These are phyloP conservation scores for Pyrenophora tritici-repentis DNA, from an alignment of 2,329 filamentous ascomycete genomes.

Conservation along the genomic window DNA sequence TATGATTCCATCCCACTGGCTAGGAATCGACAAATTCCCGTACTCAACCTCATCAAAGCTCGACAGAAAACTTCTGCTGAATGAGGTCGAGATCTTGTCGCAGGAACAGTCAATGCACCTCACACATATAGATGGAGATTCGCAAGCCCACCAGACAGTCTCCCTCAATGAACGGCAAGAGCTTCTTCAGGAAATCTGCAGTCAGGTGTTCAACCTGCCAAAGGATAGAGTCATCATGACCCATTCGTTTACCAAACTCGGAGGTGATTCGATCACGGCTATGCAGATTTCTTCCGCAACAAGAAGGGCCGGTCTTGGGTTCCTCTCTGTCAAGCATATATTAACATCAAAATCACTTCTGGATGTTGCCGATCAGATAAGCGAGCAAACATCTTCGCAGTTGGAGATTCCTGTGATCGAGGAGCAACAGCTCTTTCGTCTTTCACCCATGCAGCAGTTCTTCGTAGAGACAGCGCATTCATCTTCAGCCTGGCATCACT, in stretches of 20 bases:
- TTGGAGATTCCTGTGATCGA: too few species aligned
- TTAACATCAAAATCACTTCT: background rate
- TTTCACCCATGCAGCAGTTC: too few species aligned
- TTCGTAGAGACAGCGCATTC: too few species aligned
- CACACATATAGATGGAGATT: too few species aligned
- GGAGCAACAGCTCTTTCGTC: too few species aligned
- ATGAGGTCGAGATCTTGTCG: background rate
- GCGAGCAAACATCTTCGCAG: too few species aligned
- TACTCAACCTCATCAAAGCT: background rate
- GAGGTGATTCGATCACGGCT: background rate
- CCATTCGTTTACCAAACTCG: background rate
- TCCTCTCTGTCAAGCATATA: background rate
- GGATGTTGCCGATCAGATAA: background rate
- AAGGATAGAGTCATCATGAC: background rate
- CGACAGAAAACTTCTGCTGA: background rate
- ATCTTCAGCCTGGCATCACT: too few species aligned
- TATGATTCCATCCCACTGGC: background rate
- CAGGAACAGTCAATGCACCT: background rate
- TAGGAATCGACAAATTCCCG: too few species aligned
- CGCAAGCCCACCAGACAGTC: too few species aligned
- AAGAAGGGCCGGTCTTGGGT: background rate
- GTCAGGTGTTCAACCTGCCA: background rate
- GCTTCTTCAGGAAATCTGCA: too few species aligned
- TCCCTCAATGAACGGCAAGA: too few species aligned
- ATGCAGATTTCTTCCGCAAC: background rate